Percentiles rank a stretch among this genome's conserved stretches.
phyloP scores from a whole-genome alignment of 176 grass and related monocot species.

The Carex pumila region DNA sequence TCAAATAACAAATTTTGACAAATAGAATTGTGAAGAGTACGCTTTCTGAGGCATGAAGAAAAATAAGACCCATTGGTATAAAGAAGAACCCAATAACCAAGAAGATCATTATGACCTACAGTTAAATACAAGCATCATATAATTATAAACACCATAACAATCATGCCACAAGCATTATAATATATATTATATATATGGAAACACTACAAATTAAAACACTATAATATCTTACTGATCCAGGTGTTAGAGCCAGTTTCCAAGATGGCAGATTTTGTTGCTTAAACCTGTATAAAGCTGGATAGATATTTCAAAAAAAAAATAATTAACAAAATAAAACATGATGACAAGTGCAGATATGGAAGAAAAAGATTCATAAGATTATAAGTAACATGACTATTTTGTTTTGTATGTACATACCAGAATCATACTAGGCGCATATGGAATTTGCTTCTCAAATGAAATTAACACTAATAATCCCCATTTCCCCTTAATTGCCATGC shows the following conservation, averaged over 20 bases:
- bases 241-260: constrained; percentile 77
- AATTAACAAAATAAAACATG: background rate
- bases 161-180: background rate
- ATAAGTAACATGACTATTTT: background rate
- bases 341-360: background rate
- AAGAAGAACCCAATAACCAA: constrained; percentile 60
- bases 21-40: constrained; percentile 37
- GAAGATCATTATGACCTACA: constrained; percentile 77
- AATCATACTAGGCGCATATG: background rate
- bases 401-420: background rate
- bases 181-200: background rate
- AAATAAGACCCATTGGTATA: constrained; percentile 63
- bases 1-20: background rate
- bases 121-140: constrained; percentile 8
- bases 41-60: constrained; percentile 66
- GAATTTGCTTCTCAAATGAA: background rate
- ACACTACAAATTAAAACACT: background rate
- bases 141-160: background rate
- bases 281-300: constrained; percentile 70
- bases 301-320: constrained; percentile 17
- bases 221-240: constrained; percentile 56
- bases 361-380: background rate
- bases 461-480: background rate
- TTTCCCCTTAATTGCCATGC: background rate
- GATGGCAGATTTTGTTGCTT: constrained; percentile 87